A percentile compares a stretch with the other conserved stretches of the same genome.
phyloP scores from a whole-genome alignment of 164 flowering plant genomes.

The Umbellularia californica region DNA sequence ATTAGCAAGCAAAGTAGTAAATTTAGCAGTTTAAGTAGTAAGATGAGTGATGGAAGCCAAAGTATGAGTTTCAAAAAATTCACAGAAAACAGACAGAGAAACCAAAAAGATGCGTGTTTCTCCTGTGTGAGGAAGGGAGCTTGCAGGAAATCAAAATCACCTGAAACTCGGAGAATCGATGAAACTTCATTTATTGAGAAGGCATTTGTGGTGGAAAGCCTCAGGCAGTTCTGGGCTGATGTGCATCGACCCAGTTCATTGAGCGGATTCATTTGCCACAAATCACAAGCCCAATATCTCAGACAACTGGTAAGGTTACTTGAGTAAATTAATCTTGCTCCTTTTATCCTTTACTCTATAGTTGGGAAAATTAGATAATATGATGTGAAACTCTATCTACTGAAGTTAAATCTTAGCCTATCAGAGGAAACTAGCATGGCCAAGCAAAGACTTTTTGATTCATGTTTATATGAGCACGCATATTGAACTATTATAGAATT shows the following conservation, averaged over 20 bases:
- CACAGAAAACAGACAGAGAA: conserved; percentile 43
- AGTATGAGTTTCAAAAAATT: conserved; percentile 39
- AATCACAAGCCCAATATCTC: conserved; percentile 62
- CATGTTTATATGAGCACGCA: too few relatives aligned
- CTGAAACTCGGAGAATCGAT: conserved; percentile 40
- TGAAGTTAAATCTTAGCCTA: not conserved
- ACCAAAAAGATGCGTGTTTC: conserved; percentile 48
- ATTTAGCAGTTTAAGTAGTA: conserved; percentile 32
- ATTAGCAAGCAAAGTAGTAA: conserved; percentile 35
- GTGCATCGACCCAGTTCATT: conserved; percentile 59
- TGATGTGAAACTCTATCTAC: not conserved
- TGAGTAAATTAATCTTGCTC: not conserved
- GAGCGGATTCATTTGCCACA: conserved; percentile 65
- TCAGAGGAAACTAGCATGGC: too few relatives aligned
- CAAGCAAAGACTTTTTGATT: too few relatives aligned
- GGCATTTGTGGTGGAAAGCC: conserved; percentile 59
- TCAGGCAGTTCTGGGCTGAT: conserved; percentile 73
- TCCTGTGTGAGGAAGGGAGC: conserved; percentile 49
- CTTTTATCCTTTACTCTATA: not conserved
- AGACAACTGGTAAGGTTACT: conserved; percentile 47
- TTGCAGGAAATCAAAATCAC: conserved; percentile 50
- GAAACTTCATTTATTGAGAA: conserved; percentile 58
- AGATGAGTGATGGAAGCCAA: conserved; percentile 35
- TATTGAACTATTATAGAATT: too few relatives aligned
- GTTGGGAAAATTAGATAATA: not conserved